A percentile compares a stretch with the other conserved stretches of the same genome.
These are phyloP conservation scores for Isatis lusitanica DNA, from an alignment of 441 rosid genomes.

Conservation along the genomic window DNA sequence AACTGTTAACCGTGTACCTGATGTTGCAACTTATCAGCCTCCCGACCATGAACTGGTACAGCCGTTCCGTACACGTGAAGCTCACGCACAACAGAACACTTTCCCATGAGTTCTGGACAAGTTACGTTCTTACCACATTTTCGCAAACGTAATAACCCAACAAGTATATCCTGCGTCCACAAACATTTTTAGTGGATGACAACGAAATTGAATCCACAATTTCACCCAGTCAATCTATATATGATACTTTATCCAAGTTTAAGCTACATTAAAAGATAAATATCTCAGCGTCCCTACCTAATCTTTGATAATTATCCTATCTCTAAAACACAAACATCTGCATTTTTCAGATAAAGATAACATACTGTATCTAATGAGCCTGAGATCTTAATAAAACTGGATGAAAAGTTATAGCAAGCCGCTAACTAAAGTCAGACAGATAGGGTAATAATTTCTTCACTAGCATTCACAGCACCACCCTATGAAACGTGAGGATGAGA, in stretches of 20 bases:
- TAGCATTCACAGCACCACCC: not conserved
- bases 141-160: slow-evolving; percentile 87
- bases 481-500: slow-evolving; percentile 19
- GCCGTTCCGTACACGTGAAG: slow-evolving; percentile 99
- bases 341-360: slow-evolving; percentile 8
- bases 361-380: not conserved
- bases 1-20: slow-evolving; percentile 53
- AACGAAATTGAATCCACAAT: too few species aligned
- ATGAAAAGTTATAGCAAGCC: not conserved
- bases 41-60: slow-evolving; percentile 97
- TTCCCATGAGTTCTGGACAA: slow-evolving; percentile 89
- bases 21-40: slow-evolving; percentile 93
- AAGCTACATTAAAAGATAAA: not conserved
- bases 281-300: not conserved
- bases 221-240: not conserved
- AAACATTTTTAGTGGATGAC: not conserved
- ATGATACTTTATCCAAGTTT: not conserved
- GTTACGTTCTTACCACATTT: slow-evolving; percentile 87
- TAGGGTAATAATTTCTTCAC: not conserved
- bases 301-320: not conserved
- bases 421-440: not conserved
- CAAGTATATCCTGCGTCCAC: slow-evolving; percentile 84
- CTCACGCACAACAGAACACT: slow-evolving; percentile 93
- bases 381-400: not conserved
- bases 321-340: not conserved